These are phyloP conservation scores for Serendipita sp. DNA, from an alignment of 768 basidiomycete genomes.

Conservation along the genomic window DNA sequence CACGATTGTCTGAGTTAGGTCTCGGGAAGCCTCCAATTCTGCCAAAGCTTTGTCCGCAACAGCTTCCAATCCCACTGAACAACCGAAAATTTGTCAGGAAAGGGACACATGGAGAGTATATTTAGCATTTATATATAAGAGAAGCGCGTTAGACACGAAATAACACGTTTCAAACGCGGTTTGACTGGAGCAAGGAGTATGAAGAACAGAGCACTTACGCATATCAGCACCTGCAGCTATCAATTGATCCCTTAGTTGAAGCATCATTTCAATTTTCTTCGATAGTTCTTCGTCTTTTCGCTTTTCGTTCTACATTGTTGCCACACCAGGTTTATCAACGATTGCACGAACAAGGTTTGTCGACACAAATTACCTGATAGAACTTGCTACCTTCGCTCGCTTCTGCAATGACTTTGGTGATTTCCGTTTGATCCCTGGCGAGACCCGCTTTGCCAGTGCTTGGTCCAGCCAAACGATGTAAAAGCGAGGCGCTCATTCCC, in stretches of 20 bases:
- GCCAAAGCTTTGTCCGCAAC: conserved; percentile 21
- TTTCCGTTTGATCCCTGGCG: conserved; percentile 62
- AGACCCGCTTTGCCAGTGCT: conserved; percentile 81
- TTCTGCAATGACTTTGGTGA: conserved; percentile 78
- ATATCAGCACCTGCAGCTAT: conserved; percentile 36
- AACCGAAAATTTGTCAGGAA: conserved; percentile 2
- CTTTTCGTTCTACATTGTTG: conserved; percentile 56
- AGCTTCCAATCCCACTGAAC: conserved; percentile 21
- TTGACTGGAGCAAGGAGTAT: too few species aligned
- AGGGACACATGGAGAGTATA: background rate
- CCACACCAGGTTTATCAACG: background rate
- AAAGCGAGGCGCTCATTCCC: conserved; percentile 22
- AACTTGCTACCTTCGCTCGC: conserved; percentile 88
- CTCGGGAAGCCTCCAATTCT: conserved; percentile 58
- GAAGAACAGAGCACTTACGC: conserved; percentile 22
- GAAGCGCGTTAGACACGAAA: background rate
- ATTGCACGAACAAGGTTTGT: background rate
- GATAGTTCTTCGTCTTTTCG: conserved; percentile 76
- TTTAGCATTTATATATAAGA: background rate
- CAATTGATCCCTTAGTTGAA: conserved; percentile 46
- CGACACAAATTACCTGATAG: conserved; percentile 41
- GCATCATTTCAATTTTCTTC: conserved; percentile 51
- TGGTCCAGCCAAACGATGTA: conserved; percentile 71
- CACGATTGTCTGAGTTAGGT: conserved; percentile 70
- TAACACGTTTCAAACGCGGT: too few species aligned